These are phyloP conservation scores for Lepraria neglecta DNA, from an alignment of 495 filamentous ascomycete species.

Conservation along the genomic window DNA sequence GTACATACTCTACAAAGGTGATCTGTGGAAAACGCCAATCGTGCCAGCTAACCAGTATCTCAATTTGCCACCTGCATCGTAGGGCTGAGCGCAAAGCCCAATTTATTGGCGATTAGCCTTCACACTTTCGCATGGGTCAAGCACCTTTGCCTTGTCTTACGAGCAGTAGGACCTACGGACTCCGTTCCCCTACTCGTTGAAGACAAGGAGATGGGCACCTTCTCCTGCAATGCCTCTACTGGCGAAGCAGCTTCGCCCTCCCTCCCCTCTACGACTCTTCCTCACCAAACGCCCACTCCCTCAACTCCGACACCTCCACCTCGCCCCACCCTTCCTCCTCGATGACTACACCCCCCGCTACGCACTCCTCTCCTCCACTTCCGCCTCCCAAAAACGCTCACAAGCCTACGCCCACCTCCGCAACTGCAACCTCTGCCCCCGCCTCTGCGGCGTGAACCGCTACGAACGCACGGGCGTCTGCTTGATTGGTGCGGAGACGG, in stretches of 20 bases:
- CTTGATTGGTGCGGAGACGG: slow-evolving; percentile 61
- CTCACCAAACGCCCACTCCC: not conserved
- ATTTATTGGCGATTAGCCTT: not conserved
- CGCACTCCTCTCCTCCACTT: slow-evolving; percentile 49
- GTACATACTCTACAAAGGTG: too few relatives aligned
- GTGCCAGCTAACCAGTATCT: not conserved
- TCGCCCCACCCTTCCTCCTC: slow-evolving; percentile 69
- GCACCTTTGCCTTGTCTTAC: too few relatives aligned
- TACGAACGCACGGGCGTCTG: slow-evolving; percentile 67
- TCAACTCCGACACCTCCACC: slow-evolving; percentile 43
- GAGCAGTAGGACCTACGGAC: not conserved
- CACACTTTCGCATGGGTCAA: not conserved
- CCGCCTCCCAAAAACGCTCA: slow-evolving; percentile 59
- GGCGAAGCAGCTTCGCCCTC: not conserved
- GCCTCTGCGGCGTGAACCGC: slow-evolving; percentile 66
- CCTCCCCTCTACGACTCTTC: not conserved
- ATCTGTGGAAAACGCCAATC: too few relatives aligned
- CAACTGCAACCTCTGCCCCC: slow-evolving; percentile 71
- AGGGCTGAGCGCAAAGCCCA: slow-evolving; percentile 15
- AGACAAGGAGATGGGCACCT: not conserved
- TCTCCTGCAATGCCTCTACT: not conserved
- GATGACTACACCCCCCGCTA: slow-evolving; percentile 68
- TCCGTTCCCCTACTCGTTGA: not conserved
- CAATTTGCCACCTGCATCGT: slow-evolving; percentile 12
- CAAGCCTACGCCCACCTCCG: slow-evolving; percentile 60